Conservation (phyloP, 1,284 basidiomycete species). For the Heterobasidion annosum region DNA sequence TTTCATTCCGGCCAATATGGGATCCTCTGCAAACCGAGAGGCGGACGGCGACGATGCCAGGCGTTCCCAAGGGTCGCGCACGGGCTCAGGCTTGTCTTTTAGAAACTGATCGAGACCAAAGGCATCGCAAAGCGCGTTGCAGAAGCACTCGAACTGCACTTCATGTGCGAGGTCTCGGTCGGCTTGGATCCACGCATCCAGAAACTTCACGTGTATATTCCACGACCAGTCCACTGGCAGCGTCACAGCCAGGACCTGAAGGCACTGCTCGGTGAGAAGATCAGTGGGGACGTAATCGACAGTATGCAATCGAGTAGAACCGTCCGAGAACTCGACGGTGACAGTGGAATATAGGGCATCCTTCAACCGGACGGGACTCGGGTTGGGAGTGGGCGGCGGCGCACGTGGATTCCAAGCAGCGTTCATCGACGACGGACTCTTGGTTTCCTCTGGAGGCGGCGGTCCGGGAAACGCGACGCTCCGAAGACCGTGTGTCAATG, state of each 20-base stretch:
- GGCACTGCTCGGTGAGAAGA: conserved; percentile 43
- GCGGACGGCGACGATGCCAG: conserved; percentile 9
- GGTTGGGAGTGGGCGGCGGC: background rate
- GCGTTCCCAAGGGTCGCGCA: conserved; percentile 9
- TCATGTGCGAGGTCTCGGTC: conserved; percentile 31
- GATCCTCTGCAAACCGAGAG: conserved; percentile 27
- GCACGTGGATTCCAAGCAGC: background rate
- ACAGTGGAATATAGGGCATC: conserved; percentile 18
- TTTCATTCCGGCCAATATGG: conserved; percentile 36
- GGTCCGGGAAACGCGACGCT: conserved; percentile 15
- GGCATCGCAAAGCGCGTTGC: conserved; percentile 37
- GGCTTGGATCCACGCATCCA: conserved; percentile 43
- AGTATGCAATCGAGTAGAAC: conserved; percentile 12
- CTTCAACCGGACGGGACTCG: conserved; percentile 11
- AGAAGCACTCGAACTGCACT: conserved; percentile 50
- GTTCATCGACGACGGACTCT: background rate
- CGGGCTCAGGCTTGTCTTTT: conserved; percentile 8
- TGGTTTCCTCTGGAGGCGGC: conserved; percentile 25
- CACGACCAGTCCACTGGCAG: conserved; percentile 49
- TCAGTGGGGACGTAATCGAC: conserved; percentile 19
- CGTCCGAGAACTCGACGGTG: conserved; percentile 15
- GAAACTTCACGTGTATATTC: conserved; percentile 44
- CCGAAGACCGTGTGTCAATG: conserved; percentile 56
- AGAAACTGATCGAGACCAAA: conserved; percentile 29
- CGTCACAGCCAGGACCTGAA: conserved; percentile 53